These are phyloP conservation scores for Dryadomyces quercivorus DNA, from an alignment of 2,329 filamentous ascomycete species.

Conservation along the genomic window DNA sequence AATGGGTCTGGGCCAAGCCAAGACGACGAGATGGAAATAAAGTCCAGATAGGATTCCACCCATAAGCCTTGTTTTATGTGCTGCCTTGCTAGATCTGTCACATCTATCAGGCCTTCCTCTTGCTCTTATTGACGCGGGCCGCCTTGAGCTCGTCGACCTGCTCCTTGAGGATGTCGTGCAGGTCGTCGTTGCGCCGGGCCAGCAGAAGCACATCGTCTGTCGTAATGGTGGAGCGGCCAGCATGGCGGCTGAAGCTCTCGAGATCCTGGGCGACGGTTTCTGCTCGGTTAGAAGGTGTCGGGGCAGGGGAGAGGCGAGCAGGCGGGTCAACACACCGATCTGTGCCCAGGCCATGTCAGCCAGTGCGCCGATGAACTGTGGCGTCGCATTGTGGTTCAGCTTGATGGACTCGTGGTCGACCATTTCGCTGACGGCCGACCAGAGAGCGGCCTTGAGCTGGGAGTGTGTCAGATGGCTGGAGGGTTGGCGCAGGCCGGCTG, in stretches of 20 bases:
- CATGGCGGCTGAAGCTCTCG: slow-evolving; percentile 56
- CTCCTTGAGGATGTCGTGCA: slow-evolving; percentile 62
- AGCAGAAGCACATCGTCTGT: slow-evolving; percentile 83
- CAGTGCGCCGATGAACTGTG: slow-evolving; percentile 77
- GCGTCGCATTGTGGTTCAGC: slow-evolving; percentile 72
- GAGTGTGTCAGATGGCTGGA: background rate
- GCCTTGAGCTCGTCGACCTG: slow-evolving; percentile 51
- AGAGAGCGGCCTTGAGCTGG: slow-evolving; percentile 68
- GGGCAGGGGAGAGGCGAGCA: background rate
- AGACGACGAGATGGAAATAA: too few species aligned
- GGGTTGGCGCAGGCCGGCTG: too few species aligned
- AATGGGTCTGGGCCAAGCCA: too few species aligned
- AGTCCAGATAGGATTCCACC: too few species aligned
- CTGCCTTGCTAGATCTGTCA: too few species aligned
- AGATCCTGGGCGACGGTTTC: slow-evolving; percentile 46
- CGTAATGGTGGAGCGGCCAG: slow-evolving; percentile 65
- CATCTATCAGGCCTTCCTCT: slow-evolving; percentile 7
- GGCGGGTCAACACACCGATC: slow-evolving; percentile 47
- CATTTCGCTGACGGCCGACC: slow-evolving; percentile 75
- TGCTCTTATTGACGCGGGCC: slow-evolving; percentile 22
- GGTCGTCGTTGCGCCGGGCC: slow-evolving; percentile 72
- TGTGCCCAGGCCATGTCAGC: slow-evolving; percentile 83
- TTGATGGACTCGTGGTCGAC: slow-evolving; percentile 72
- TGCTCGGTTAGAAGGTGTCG: slow-evolving; percentile 13
- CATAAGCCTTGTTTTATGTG: too few species aligned